Conservation (phyloP, 2,329 filamentous ascomycete genomes). For the Ophiostoma australiae region DNA sequence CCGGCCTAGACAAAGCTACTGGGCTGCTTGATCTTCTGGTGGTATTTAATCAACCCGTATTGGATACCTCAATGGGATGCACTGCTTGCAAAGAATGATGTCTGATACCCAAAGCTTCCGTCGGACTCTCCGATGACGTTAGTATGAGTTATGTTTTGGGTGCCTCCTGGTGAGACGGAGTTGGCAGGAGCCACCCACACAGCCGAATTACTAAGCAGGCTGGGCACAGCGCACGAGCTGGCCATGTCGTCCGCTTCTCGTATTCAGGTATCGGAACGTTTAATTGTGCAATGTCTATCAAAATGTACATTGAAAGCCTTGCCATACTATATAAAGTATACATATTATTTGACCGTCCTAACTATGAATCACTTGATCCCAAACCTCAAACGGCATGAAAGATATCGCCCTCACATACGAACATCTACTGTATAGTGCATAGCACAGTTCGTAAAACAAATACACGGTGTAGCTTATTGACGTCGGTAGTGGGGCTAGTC, state of each 20-base stretch:
- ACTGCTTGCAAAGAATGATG: background rate
- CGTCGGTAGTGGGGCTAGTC: background rate
- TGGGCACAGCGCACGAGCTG: constrained; percentile 5
- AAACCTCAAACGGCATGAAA: background rate
- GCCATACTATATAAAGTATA: too few relatives aligned
- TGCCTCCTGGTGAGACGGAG: background rate
- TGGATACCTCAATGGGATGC: background rate
- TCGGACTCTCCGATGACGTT: background rate
- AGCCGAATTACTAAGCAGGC: constrained; percentile 22
- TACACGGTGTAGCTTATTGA: background rate
- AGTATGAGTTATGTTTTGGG: background rate
- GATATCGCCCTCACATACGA: background rate
- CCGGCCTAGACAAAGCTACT: background rate
- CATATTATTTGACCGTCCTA: too few relatives aligned
- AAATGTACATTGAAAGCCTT: background rate
- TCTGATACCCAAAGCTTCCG: background rate
- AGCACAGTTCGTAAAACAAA: background rate
- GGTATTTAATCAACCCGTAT: background rate
- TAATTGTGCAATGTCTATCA: too few relatives aligned
- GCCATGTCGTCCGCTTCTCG: constrained; percentile 7
- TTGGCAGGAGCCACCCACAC: constrained; percentile 3
- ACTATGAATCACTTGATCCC: background rate
- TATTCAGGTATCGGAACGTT: background rate
- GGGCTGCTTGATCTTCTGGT: background rate
- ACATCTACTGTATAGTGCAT: background rate